Percentiles rank a stretch among this genome's conserved stretches.
Conservation (phyloP, 2,329 filamentous ascomycete species). For the Dothideomycetes sp. region DNA sequence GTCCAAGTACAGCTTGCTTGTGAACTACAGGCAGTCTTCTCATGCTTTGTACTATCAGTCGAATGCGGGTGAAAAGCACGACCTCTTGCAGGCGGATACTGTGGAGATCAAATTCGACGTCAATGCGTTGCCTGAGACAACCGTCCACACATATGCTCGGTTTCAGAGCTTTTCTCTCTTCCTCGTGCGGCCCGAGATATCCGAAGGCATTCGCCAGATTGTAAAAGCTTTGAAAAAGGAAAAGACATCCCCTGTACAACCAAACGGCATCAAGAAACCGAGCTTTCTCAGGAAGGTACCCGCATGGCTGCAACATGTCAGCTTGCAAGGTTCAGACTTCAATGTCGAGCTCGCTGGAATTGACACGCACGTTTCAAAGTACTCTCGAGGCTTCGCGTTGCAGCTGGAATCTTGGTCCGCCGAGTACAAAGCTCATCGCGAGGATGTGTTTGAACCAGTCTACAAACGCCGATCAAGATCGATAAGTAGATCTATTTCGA, state of each 20-base stretch:
- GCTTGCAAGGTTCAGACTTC: slow-evolving; percentile 79
- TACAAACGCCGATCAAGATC: slow-evolving; percentile 63
- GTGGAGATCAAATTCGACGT: slow-evolving; percentile 80
- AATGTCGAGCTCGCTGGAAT: slow-evolving; percentile 84
- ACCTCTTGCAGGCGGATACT: slow-evolving; percentile 76
- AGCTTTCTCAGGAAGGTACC: slow-evolving; percentile 73
- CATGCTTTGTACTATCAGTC: slow-evolving; percentile 95
- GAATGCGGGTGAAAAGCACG: slow-evolving; percentile 67
- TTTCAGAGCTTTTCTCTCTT: slow-evolving; percentile 81
- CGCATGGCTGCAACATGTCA: slow-evolving; percentile 71
- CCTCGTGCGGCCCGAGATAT: slow-evolving; percentile 86
- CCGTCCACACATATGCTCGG: slow-evolving; percentile 67
- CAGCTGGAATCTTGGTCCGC: slow-evolving; percentile 81
- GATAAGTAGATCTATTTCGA: slow-evolving; percentile 36
- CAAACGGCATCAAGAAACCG: slow-evolving; percentile 29
- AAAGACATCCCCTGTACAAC: slow-evolving; percentile 44
- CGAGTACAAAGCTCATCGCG: slow-evolving; percentile 72
- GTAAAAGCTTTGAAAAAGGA: slow-evolving; percentile 69
- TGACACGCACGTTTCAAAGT: slow-evolving; percentile 70
- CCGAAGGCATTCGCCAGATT: slow-evolving; percentile 83
- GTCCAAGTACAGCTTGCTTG: slow-evolving; percentile 74
- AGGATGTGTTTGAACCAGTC: slow-evolving; percentile 45
- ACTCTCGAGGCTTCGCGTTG: slow-evolving; percentile 71
- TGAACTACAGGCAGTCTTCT: slow-evolving; percentile 70
- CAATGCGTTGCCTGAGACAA: slow-evolving; percentile 74